Evolutionary conservation across 352 stramenopile species (phyloP), one percentile per base, ranked within the genome.

Genomic region (Pythium brachiatum): DNA sequence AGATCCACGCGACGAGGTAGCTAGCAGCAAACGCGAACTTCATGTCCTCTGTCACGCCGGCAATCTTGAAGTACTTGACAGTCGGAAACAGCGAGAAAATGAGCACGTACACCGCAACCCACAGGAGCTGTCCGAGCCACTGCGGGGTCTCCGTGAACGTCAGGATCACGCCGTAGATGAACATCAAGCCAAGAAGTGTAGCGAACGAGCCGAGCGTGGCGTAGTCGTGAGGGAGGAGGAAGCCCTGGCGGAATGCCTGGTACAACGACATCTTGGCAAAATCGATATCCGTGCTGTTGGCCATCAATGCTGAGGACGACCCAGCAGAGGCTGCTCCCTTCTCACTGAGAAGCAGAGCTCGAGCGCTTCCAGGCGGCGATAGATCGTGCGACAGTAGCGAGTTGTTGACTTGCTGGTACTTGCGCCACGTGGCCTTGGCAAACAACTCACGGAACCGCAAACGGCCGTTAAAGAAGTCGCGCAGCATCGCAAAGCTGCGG

Each of bases 41-140:
- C 70, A 89, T 88, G 56, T 94, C 85, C 0, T 62, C 29, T 4
- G 79, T 89, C 27, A 81, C 67, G 1, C 69, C 69, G 7, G 73
- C 79, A 15, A 88, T 88, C 54, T 89, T 81, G 63, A 92, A 92
- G 61, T 79, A 92, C 62, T 94, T 94, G 57, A 90, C 73, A 3
- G 81, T 86, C 20, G 81, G 81, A 20, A 78, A 81, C 1, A 90
- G 48, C 12, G 85, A 87, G 56, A 94, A 94, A 26, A 92, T 69
- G 2, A 83, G 6, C 0, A 90, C 76, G 59, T 89, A 89, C 3
- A 54, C 66, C 4, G 52, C 73, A 20, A 85, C 79, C 85, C 83
- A 94, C 27, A 94, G 60, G 23, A 92, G 61, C 27, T 94, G 81
- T 0, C 85, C 85, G 5, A 94, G 38, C 85, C 85, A 92, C 12